Evolutionary conservation across 1,139 yeast genomes (phyloP).

Genomic region (Pichia sp.): DNA sequence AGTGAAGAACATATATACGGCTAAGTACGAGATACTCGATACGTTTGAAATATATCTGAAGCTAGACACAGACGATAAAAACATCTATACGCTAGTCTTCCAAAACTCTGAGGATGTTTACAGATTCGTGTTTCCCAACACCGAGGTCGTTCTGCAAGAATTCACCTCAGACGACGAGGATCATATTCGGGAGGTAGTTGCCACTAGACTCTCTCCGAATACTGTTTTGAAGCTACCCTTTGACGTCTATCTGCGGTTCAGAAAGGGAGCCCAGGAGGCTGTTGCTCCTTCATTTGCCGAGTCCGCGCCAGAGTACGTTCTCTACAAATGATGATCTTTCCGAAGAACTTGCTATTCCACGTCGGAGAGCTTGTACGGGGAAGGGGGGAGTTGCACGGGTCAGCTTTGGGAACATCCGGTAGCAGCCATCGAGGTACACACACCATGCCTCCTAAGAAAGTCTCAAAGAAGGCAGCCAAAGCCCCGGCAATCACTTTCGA

Average conservation of each 20-base stretch:
- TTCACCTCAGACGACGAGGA: constrained; percentile 14
- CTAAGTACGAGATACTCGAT: constrained; percentile 11
- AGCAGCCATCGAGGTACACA: background rate
- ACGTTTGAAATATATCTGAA: constrained; percentile 18
- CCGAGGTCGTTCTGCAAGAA: background rate
- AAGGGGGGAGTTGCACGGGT: background rate
- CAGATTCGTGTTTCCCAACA: background rate
- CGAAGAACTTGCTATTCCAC: background rate
- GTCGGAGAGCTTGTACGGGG: background rate
- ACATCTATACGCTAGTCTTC: constrained; percentile 10
- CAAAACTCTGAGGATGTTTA: constrained; percentile 14
- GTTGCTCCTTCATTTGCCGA: constrained; percentile 6
- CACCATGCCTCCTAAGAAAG: constrained; percentile 27
- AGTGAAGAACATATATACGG: constrained; percentile 5
- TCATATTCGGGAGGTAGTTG: background rate
- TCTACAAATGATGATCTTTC: constrained; percentile 1
- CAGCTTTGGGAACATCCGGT: background rate
- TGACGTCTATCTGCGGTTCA: background rate
- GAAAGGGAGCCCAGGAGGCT: constrained; percentile 2
- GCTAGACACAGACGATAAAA: background rate
- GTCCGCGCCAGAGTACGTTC: constrained; percentile 6
- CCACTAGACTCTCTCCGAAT: background rate
- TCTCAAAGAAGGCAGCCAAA: background rate
- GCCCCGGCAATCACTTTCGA: constrained; percentile 10
- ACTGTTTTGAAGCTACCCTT: background rate